Base-by-base conservation (phyloP, 768 basidiomycete species). In the Cubamyces lactineus region DNA sequence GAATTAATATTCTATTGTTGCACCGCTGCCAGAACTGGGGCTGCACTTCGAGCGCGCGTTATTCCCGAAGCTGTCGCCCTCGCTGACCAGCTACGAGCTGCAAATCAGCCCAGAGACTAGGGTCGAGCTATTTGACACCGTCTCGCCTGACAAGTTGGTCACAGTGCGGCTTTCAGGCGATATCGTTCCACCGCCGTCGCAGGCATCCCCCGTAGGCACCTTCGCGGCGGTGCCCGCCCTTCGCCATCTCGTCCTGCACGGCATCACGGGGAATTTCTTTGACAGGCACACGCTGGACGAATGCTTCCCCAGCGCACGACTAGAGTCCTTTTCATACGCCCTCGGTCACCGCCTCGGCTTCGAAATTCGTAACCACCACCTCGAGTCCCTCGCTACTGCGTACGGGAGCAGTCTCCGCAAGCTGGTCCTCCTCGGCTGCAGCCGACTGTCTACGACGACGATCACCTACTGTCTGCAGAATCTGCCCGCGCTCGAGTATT, bases 1-100 rank as follows among this genome's bases (percentile, higher is more conserved):
- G 48, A 49, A 23, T 26, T 7, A 6, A 21, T 17, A 23, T 26
- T 26, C 17, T 26, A 15, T 49, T 28, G 48, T 15, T 43, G 61
- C 53, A 58, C 13, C 55, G 41, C 64, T 57, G 54, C 49, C 57
- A 34, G 34, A 49, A 12, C 47, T 64, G 34, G 63, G 45, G 24
- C 61, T 75, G 38, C 63, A 74, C 53, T 78, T 77, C 63, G 78
- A 79, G 62, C 62, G 70, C n/a, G 74, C 74, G 5, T 73, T 79
- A 71, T 79, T 73, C 50, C 79, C 76, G 0, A n/a, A 23, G 39
- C 52, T 52, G 24, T 58, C 52, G 21, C 61, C 38, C 38, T 26
- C 38, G 21, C 70, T 77, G 16, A 30, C 52, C 19, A 61, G 69
- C 1, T 77, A 79, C 61, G 74, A 77, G 61, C 70, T 79, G 7